Base-by-base conservation (phyloP, 768 basidiomycete genomes). In the Kwoniella sp. region DNA sequence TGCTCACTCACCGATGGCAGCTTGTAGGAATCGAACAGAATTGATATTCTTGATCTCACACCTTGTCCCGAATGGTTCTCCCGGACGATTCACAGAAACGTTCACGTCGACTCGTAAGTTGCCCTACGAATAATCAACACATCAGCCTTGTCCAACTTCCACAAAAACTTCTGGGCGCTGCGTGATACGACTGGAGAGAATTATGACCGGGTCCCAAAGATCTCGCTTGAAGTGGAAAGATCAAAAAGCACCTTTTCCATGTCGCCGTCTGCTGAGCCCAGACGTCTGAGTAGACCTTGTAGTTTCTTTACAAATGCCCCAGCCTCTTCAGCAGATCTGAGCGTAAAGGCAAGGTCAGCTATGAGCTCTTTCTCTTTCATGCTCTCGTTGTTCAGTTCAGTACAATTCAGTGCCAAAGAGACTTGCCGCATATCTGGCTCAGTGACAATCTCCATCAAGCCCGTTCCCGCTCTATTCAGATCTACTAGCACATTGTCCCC, bases 31-130 rank as follows among this genome's bases (percentile, higher is more conserved):
- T 67, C 86, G 86, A 47, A 96, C 83, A 58, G 92, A 92, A 76
- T 97, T 97, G 47, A 99, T 84, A 72, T 99, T 99, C 81, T 99
- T 99, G 71, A 99, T 87, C 80, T 99, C 95, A 73, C 92, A 94
- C 29, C 95, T 87, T 1, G 89, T 95, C 1, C 93, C 82, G 4
- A 67, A 75, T 10, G 68, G 68, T 6, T 84, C 80, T 9, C 88
- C 88, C 46, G 81, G 77, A 51, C 85, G 84, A 72, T 91, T 90
- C 6, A 97, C 86, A 5, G 95, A 97, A 4, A 98, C 88, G 72
- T 99, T 98, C 27, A 95, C 90, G 73, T 99, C 96, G 67, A 93
- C 94, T 44, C 96, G 85, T 30, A 98, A 83, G 6, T 94, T 97
- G 0, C 95, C 95, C 93, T 96, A 44, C 10, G 8, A 19, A 44